Evolutionary conservation across 2,329 filamentous ascomycete species (phyloP), one percentile per base, ranked within the genome.

Genomic region (Fusarium sp.): DNA sequence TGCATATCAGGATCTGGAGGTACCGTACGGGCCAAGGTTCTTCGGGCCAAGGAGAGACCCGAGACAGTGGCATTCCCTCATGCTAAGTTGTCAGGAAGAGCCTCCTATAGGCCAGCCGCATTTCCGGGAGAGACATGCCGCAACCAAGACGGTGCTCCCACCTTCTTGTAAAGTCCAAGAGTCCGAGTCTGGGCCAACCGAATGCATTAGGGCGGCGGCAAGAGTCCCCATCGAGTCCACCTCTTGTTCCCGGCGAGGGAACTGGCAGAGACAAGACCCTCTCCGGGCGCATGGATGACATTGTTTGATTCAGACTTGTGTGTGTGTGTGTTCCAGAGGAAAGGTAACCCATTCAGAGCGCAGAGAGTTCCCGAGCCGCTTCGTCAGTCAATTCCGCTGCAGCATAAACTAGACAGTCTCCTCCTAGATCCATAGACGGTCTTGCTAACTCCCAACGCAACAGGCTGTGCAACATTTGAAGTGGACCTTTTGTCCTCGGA

Each of bases 281-380:
- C 61, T 29, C 22, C 18, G 60, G 60, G 8, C 22, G 31, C 34
- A 38, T 27, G 20, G 42, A 18, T 29, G 45, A 22, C 61, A 52
- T n/a, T 42, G 20, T 18, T 58, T 64, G 52, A 22, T 45, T 68
- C 34, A 60, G 47, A 31, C 24, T 34, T 14, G 56, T 54, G 40
- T 65, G 50, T 20, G 20, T 66, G n/a, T n/a, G n/a, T n/a, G n/a
- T n/a, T 74, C 35, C 67, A 34, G n/a, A 24, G 34, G 50, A 38
- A 62, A 18, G 70, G 70, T 62, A 67, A 31, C 70, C 52, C n/a
- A 70, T 50, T 70, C 40, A 68, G 47, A 68, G 47, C n/a, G 27
- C 11, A 38, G 14, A 40, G 54, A 24, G 22, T 24, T 54, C 27
- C 42, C 27, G 58, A 42, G 60, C 42, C 58, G 42, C 37, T 57